Conservation (phyloP, 2,329 filamentous ascomycete genomes). For the Calonectria montana region DNA sequence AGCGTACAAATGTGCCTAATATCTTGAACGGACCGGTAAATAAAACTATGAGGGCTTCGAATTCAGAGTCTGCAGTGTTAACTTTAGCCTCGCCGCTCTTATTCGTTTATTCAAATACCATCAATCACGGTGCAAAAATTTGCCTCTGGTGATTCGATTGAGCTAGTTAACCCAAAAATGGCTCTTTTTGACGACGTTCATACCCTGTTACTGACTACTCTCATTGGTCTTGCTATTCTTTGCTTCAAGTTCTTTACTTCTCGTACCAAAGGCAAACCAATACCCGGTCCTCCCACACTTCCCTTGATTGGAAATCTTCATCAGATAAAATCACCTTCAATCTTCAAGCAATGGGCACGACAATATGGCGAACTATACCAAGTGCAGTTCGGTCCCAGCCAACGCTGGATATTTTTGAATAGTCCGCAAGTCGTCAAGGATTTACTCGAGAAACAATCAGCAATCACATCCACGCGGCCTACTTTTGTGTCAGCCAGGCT, state of each 20-base stretch:
- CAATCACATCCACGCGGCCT: not conserved
- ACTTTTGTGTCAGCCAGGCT: not conserved
- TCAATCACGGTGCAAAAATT: no score
- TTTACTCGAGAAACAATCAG: not conserved
- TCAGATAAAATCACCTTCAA: not conserved
- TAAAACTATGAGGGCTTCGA: no score
- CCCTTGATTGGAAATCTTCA: not conserved
- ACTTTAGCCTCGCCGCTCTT: no score
- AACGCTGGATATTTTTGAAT: not conserved
- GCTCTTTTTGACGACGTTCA: not conserved
- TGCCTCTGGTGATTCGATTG: no score
- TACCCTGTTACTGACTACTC: not conserved
- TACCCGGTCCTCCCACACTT: not conserved
- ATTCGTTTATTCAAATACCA: no score
- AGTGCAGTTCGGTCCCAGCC: not conserved
- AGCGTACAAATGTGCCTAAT: no score
- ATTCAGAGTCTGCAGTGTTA: no score
- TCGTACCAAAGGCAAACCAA: not conserved
- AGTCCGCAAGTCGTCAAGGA: not conserved
- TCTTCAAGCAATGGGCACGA: not conserved
- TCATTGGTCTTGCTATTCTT: not conserved
- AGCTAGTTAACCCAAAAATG: no score
- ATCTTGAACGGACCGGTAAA: no score
- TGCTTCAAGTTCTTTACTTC: not conserved
- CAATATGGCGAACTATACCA: not conserved